Conservation (phyloP, 805 yeast genomes). For the Priceomyces castillae region DNA sequence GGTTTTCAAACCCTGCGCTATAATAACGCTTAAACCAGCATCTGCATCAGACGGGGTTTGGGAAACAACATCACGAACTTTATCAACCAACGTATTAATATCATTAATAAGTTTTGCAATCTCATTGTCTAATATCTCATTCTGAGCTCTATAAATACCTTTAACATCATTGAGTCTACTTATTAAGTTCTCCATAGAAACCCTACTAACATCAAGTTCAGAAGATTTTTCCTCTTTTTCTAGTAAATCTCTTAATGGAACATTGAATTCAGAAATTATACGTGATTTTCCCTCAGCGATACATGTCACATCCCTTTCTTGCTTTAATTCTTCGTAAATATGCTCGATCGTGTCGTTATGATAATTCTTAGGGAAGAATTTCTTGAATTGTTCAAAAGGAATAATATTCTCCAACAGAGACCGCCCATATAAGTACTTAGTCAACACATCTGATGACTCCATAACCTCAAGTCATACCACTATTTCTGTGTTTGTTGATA, state of each 20-base stretch:
- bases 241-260: constrained; percentile 19
- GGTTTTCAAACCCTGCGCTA: constrained; percentile 13
- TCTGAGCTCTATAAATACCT: constrained; percentile 23
- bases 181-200: constrained; percentile 12
- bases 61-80: background rate
- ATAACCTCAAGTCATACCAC: constrained; percentile 10
- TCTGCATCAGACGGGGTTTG: constrained; percentile 25
- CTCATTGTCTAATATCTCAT: constrained; percentile 14
- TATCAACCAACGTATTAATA: constrained; percentile 13
- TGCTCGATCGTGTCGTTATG: constrained; percentile 4
- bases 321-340: constrained; percentile 15
- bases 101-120: constrained; percentile 14
- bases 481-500: too few species aligned
- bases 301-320: constrained; percentile 6
- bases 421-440: constrained; percentile 16
- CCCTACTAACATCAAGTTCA: constrained; percentile 1
- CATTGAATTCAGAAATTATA: constrained; percentile 19
- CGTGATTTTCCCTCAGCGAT: constrained; percentile 6
- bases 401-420: constrained; percentile 17
- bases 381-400: constrained; percentile 18
- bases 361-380: constrained; percentile 13
- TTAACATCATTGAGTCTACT: constrained; percentile 23
- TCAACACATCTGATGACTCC: constrained; percentile 22
- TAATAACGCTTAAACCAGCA: background rate
- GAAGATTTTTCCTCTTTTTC: background rate